Evolutionary conservation across 1,284 basidiomycete genomes (phyloP).

Genomic region (Cutaneotrichosporon mucoides): DNA sequence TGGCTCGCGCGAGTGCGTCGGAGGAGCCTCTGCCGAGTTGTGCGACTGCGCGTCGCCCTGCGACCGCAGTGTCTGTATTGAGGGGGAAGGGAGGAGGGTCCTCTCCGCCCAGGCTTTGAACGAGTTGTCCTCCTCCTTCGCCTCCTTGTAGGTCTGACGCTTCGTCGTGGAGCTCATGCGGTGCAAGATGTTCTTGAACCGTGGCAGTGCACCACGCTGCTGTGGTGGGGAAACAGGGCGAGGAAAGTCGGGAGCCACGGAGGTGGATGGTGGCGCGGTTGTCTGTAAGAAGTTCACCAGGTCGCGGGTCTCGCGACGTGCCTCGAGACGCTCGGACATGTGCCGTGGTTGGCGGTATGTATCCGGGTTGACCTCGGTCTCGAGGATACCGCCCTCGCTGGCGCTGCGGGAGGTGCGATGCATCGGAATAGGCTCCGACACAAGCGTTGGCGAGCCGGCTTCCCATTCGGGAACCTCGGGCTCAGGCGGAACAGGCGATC

Average conservation of each 20-base stretch:
- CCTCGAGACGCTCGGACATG: neutral
- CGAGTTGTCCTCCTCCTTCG: neutral
- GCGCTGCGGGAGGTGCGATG: slow-evolving; percentile 3
- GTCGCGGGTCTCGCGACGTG: slow-evolving; percentile 27
- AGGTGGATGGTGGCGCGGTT: slow-evolving; percentile 21
- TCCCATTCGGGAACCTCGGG: neutral
- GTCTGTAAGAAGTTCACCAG: slow-evolving; percentile 41
- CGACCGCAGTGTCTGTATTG: neutral
- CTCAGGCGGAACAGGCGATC: slow-evolving; percentile 16
- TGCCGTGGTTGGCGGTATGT: slow-evolving; percentile 5
- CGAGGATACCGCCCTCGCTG: slow-evolving; percentile 8
- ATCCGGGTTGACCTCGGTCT: neutral
- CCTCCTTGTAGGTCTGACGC: neutral
- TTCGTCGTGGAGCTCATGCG: slow-evolving; percentile 6
- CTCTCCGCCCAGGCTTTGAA: neutral
- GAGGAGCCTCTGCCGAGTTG: too few relatives aligned
- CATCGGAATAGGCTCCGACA: neutral
- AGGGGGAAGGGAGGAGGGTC: neutral
- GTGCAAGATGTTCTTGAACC: slow-evolving; percentile 13
- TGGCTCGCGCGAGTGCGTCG: neutral
- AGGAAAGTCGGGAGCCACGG: neutral
- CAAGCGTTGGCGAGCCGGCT: neutral
- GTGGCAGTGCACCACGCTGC: neutral
- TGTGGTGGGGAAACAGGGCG: neutral
- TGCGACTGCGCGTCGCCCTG: too few relatives aligned